Base-by-base conservation (phyloP, 2,329 filamentous ascomycete genomes). In the Sporothrix sp. region DNA sequence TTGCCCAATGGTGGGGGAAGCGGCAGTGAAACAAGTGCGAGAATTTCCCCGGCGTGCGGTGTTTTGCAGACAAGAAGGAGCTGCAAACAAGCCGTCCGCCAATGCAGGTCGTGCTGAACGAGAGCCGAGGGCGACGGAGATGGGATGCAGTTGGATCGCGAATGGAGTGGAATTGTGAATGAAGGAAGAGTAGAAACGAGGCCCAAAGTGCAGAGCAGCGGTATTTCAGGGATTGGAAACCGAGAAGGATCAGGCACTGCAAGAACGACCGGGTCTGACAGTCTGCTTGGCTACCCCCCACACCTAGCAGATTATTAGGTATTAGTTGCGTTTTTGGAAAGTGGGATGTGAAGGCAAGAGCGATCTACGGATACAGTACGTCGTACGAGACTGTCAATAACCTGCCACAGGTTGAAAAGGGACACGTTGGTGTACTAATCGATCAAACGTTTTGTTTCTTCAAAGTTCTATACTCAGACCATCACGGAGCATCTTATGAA, bases 1-100 rank as follows among this genome's bases (percentile, higher is more conserved):
- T n/a, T n/a, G n/a, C n/a, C n/a, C n/a, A n/a, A n/a, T 18, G 36
- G 10, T 33, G 23, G 40, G 36, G 21, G 37, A 36, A n/a, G 28
- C 32, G 48, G 25, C 16, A 32, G 43, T 32, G 16, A 21, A 48
- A 32, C 44, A 54, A 56, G 28, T 35, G 54, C 54, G 54, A 56
- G 52, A 47, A 56, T 56, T 56, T 56, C 48, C 27, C 52, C 54
- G 54, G 23, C 33, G 8, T 33, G 25, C 42, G 30, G 25, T 40
- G 7, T 21, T 38, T 43, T 42, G 3, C 23, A 9, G 23, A 7
- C 20, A 18, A 20, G n/a, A 28, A 23, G 9, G 35, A 11, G 35
- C 11, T 48, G 33, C 25, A 27, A n/a, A n/a, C n/a, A 20, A 45
- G 11, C 8, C 30, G n/a, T n/a, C n/a, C n/a, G 21, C 4, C 36